Base-by-base conservation (phyloP, 441 rosid species). In the Pelargonium citronellum region DNA sequence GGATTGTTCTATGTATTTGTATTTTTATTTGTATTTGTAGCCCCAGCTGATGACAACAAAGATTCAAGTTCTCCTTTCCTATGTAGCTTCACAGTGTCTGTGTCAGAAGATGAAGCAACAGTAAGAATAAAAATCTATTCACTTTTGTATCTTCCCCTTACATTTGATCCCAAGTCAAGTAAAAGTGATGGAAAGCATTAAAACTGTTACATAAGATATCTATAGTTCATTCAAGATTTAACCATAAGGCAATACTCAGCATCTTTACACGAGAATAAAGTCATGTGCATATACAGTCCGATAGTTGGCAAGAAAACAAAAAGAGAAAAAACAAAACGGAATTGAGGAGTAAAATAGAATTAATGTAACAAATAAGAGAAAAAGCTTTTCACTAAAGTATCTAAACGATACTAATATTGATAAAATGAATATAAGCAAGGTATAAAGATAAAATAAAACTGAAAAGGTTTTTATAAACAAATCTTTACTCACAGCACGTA, bases 41-140 rank as follows among this genome's bases (percentile, higher is more conserved):
- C 77, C 37, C 67, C 74, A 68, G 92, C 92, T 79, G 80, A 88
- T 49, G 84, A 79, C 71, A 91, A 53, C 79, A 91, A 72, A 17
- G 86, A 49, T 74, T 88, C 88, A 11, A 92, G 87, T 65, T 90
- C 88, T 72, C 97, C 91, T 69, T 83, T 90, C 67, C 81, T 82
- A 65, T 87, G 70, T 68, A 90, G 79, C 80, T 86, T 85, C 79
- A 88, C 49, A 7, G 96, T 87, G 73, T 92, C 96, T 92, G 87
- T 77, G 76, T 11, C 53, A 74, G 11, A 69, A 77, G 20, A 46
- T 11, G 67, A 70, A 71, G 47, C 62, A 39, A 22, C 39, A 53
- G 30, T 13, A 69, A 24, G 11, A 13, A 34, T 68, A 12, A 37
- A 69, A 43, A 51, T 61, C 46, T 15, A 57, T 34, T 41, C 6